Conservation (phyloP, 2,329 filamentous ascomycete species). For the Dactylellina sp. region DNA sequence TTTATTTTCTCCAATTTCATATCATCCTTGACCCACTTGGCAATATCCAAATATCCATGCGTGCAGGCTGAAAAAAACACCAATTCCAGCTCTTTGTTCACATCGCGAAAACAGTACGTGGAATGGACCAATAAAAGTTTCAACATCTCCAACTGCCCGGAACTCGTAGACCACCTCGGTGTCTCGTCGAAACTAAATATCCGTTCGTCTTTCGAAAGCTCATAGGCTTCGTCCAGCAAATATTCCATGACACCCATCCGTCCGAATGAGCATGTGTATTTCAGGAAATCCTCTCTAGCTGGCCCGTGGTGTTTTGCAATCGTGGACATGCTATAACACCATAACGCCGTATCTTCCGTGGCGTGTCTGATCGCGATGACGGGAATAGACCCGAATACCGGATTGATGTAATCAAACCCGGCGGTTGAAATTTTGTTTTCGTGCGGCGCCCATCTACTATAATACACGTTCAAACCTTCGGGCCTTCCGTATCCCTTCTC, state of each 20-base stretch:
- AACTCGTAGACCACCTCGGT: conserved; percentile 26
- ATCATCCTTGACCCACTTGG: conserved; percentile 24
- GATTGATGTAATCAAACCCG: conserved; percentile 7
- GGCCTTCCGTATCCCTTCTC: neutral
- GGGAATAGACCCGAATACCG: conserved; percentile 20
- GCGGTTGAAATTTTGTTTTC: neutral
- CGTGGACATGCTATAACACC: conserved; percentile 18
- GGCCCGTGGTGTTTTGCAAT: neutral
- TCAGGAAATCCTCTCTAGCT: conserved; percentile 12
- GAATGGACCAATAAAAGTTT: conserved; percentile 3
- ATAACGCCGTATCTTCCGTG: conserved; percentile 26
- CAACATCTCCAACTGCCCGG: conserved; percentile 3
- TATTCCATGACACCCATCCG: conserved; percentile 9
- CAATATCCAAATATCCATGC: conserved; percentile 27
- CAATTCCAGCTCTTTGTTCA: conserved; percentile 12
- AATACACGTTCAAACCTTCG: neutral
- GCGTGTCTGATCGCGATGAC: conserved; percentile 13
- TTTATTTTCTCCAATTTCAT: neutral
- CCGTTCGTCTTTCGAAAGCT: neutral
- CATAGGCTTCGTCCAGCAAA: conserved; percentile 10
- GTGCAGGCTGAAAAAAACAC: conserved; percentile 31
- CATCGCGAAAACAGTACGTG: conserved; percentile 9
- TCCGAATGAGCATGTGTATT: neutral
- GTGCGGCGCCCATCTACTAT: neutral
- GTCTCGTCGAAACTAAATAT: conserved; percentile 14